phyloP scores from a whole-genome alignment of 164 flowering plant species.

The Litsea cubeba region DNA sequence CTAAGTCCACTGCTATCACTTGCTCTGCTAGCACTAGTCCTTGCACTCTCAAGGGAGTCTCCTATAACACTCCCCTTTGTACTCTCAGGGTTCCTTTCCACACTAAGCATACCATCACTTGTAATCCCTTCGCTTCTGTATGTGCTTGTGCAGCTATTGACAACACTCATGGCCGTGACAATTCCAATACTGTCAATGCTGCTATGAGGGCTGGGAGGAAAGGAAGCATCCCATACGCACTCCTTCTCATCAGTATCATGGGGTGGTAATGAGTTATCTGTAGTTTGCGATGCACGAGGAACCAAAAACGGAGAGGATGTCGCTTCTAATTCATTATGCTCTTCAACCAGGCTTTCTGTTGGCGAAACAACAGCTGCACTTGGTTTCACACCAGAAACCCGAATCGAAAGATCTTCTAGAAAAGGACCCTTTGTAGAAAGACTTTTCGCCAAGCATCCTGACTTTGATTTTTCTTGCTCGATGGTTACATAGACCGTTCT shows the following conservation, averaged over 20 bases:
- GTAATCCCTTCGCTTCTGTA: conserved; percentile 60
- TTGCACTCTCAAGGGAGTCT: conserved; percentile 84
- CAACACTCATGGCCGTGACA: conserved; percentile 82
- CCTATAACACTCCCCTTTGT: conserved; percentile 66
- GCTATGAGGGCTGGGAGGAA: conserved; percentile 92
- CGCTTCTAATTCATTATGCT: conserved; percentile 41
- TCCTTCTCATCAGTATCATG: conserved; percentile 71
- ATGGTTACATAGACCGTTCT: conserved; percentile 61
- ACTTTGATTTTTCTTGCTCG: conserved; percentile 49
- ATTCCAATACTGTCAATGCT: conserved; percentile 74
- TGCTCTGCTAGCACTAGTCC: conserved; percentile 82
- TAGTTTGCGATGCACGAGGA: conserved; percentile 57
- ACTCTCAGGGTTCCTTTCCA: conserved; percentile 65
- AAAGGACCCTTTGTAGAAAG: conserved; percentile 67
- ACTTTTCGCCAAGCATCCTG: conserved; percentile 58
- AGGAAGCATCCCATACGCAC: conserved; percentile 92
- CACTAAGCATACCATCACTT: conserved; percentile 75
- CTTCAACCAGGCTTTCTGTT: conserved; percentile 58
- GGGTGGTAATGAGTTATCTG: conserved; percentile 40
- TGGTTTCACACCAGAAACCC: conserved; percentile 42
- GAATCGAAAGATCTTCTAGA: conserved; percentile 51
- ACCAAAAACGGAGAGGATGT: conserved; percentile 42
- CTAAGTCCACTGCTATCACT: conserved; percentile 95
- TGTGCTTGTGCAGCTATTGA: conserved; percentile 67
- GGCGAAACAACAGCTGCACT: conserved; percentile 38